Conservation (phyloP, 75 land plant genomes). For the Selaginella tamariscina region DNA sequence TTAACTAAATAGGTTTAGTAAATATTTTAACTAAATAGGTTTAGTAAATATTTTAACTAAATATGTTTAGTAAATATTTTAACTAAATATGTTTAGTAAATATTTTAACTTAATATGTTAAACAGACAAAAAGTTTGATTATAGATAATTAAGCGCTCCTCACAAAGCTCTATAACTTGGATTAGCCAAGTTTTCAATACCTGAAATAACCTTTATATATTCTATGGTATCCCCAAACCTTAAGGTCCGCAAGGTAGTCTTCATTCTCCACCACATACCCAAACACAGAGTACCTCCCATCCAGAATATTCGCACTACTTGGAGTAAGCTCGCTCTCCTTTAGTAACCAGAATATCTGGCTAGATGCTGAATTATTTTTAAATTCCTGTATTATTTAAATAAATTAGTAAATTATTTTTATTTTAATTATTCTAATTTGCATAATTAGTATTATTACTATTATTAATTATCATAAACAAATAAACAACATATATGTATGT, state of each 20-base stretch:
- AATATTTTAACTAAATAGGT: too few relatives aligned
- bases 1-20: too few relatives aligned
- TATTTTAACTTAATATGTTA: too few relatives aligned
- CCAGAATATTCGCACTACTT: conserved; percentile 91
- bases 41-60: too few relatives aligned
- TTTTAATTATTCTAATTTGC: too few relatives aligned
- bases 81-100: too few relatives aligned
- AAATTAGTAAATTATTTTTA: too few relatives aligned
- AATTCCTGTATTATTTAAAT: conserved; percentile 95
- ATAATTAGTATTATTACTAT: too few relatives aligned
- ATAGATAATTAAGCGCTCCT: too few relatives aligned
- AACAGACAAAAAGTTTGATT: too few relatives aligned
- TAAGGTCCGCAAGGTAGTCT: conserved; percentile 81
- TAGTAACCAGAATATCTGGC: conserved; percentile 96
- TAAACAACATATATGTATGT: background rate
- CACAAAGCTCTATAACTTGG: conserved; percentile 55
- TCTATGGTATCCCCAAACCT: conserved; percentile 97
- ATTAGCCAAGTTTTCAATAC: conserved; percentile 82
- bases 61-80: too few relatives aligned
- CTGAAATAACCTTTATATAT: conserved; percentile 73
- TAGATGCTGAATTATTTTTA: conserved; percentile 87
- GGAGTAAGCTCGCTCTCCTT: conserved; percentile 99
- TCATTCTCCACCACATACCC: conserved; percentile 92
- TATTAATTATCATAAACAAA: too few relatives aligned
- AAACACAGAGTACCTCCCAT: conserved; percentile 89